Evolutionary conservation across 2,329 filamentous ascomycete species (phyloP).

Genomic region (Aspergillus costaricaensis): DNA sequence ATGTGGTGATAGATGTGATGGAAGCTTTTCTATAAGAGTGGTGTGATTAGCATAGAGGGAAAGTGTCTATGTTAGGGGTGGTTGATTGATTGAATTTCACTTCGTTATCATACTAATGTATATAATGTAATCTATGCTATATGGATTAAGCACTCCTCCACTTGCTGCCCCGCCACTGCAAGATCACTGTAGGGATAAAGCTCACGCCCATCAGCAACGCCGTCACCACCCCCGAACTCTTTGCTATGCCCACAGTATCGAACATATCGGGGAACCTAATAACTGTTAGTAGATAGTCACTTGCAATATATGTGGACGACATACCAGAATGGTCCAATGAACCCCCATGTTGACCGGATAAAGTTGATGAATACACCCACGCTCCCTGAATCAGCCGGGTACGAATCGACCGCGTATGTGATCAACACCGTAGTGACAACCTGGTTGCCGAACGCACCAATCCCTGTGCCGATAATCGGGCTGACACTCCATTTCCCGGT

Average conservation of each 20-base stretch:
- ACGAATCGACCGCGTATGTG: constrained; percentile 62
- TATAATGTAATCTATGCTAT: background rate
- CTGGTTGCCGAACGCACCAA: constrained; percentile 60
- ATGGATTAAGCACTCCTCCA: background rate
- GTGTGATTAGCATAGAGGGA: too few relatives aligned
- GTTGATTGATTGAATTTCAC: too few relatives aligned
- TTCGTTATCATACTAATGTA: too few relatives aligned
- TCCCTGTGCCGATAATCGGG: constrained; percentile 57
- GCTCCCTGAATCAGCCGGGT: constrained; percentile 55
- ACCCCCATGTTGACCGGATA: constrained; percentile 47
- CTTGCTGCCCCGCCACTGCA: constrained; percentile 43
- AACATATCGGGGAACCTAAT: constrained; percentile 36
- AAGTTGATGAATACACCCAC: constrained; percentile 63
- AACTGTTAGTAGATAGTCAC: too few relatives aligned
- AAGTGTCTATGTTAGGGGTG: too few relatives aligned
- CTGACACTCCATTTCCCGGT: constrained; percentile 55
- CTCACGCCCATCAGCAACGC: constrained; percentile 33
- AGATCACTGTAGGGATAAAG: constrained; percentile 29
- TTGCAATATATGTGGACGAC: too few relatives aligned
- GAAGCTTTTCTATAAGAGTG: too few relatives aligned
- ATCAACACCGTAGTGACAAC: constrained; percentile 63
- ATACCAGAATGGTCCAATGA: constrained; percentile 40
- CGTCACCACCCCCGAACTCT: constrained; percentile 29
- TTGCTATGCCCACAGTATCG: constrained; percentile 33
- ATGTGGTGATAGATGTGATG: too few relatives aligned